Evolutionary conservation across 2,329 filamentous ascomycete species (phyloP), one percentile per base, ranked within the genome.

Genomic region (Ceratocystis ficicola): DNA sequence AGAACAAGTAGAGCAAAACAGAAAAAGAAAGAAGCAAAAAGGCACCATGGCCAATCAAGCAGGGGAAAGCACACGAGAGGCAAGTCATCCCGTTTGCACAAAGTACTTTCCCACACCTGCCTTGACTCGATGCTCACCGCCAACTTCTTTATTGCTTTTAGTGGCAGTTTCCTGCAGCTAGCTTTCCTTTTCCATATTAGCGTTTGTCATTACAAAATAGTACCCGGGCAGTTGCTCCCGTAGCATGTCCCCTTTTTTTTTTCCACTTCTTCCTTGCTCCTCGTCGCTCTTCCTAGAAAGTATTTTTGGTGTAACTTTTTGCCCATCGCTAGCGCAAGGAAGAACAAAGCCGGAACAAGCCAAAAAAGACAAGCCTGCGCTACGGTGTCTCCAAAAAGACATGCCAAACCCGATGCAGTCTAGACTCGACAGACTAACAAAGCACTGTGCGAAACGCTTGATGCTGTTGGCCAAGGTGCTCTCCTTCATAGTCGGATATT

Each of bases 241-340:
- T 55, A 22, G 22, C 52, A 30, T 57, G 22, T 57, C 52, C 52
- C 22, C 30, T 30, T 57, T 57, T 57, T 30, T 55, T 8, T 25
- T 7, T 55, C 7, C 36, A 41, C 10, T 7, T 30, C 30, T 55
- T 57, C 17, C 32, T 57, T 28, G 25, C 30, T 57, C 15, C 17
- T 12, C 17, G 22, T 57, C 30, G 12, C 30, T 57, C 30, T 57
- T n/a, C 22, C 28, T 15, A 17, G 22, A 7, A 57, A 17, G 52
- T 57, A 57, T 57, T 57, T 57, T 57, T 57, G 52, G 52, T n/a
- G 52, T 57, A 57, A 25, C 52, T 57, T 57, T 57, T 57, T 57
- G 52, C 22, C 52, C 17, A 28, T 57, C 4, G 12, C 17, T 57
- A 57, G 52, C 52, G 52, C 52, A 57, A 28, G 22, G 52, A 30